Conservation (phyloP, 2,329 filamentous ascomycete species). For the Colletotrichum euphorbiae region DNA sequence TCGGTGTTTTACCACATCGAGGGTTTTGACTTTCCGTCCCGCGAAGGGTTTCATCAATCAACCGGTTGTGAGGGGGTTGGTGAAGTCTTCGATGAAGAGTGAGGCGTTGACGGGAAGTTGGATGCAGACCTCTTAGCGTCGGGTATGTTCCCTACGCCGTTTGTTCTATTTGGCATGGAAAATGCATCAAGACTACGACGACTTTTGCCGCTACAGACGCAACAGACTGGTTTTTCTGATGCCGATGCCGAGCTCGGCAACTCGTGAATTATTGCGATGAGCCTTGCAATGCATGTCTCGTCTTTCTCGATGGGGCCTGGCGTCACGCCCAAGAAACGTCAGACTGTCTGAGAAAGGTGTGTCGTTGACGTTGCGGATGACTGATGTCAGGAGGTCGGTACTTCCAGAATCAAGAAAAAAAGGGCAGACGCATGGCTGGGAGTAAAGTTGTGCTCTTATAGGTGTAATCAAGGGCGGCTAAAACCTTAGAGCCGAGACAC, state of each 20-base stretch:
- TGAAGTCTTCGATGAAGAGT: slow-evolving; percentile 3
- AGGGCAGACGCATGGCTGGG: not conserved
- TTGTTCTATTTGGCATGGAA: not conserved
- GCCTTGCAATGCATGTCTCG: not conserved
- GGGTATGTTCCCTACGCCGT: slow-evolving; percentile 2
- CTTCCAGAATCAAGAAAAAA: slow-evolving; percentile 1
- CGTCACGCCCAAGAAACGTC: slow-evolving; percentile 3
- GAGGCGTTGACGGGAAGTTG: not conserved
- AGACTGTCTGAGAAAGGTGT: slow-evolving; percentile 31
- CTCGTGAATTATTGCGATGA: not conserved
- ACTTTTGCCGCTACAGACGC: not conserved
- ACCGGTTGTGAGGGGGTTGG: not conserved
- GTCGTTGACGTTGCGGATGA: slow-evolving; percentile 14
- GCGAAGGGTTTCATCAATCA: not conserved
- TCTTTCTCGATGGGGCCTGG: not conserved
- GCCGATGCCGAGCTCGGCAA: not conserved
- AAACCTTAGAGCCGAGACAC: slow-evolving; percentile 11
- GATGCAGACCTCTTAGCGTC: not conserved
- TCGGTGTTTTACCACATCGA: not conserved
- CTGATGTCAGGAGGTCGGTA: slow-evolving; percentile 13
- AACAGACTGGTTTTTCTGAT: not conserved
- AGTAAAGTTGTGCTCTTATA: not conserved
- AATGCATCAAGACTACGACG: not conserved
- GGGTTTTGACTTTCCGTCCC: not conserved
- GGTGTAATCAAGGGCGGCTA: not conserved